These are phyloP conservation scores for Inga leiocalycina DNA, from an alignment of 306 rosid species.

Conservation along the genomic window DNA sequence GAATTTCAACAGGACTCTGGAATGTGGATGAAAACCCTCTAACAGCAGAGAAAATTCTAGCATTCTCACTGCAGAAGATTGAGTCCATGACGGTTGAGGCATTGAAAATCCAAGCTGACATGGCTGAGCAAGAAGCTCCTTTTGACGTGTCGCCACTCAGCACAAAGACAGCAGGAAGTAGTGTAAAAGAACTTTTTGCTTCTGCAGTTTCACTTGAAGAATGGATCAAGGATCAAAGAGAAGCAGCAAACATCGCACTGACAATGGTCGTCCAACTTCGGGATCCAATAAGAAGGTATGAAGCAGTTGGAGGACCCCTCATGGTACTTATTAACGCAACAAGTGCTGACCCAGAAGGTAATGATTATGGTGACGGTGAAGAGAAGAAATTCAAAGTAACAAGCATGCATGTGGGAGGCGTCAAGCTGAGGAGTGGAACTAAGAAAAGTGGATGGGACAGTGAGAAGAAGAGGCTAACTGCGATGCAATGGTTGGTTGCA, in stretches of 20 bases:
- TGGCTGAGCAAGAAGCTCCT: conserved; percentile 91
- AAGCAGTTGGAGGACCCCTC: conserved; percentile 87
- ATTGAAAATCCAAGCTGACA: conserved; percentile 77
- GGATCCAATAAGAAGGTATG: conserved; percentile 78
- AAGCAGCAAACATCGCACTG: conserved; percentile 46
- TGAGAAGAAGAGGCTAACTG: conserved; percentile 80
- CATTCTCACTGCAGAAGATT: conserved; percentile 72
- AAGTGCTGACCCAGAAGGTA: conserved; percentile 20
- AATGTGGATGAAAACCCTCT: conserved; percentile 66
- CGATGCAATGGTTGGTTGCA: conserved; percentile 92
- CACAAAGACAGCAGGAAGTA: conserved; percentile 34
- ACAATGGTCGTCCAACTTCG: conserved; percentile 68
- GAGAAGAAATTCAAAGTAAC: conserved; percentile 61
- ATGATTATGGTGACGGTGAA: conserved; percentile 44
- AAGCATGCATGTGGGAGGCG: conserved; percentile 82
- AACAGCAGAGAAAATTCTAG: conserved; percentile 63
- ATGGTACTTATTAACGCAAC: conserved; percentile 64
- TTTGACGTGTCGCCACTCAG: conserved; percentile 73
- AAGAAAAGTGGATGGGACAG: conserved; percentile 69
- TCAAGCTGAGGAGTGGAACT: conserved; percentile 57
- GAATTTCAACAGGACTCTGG: conserved; percentile 87
- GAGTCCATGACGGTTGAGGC: conserved; percentile 84
- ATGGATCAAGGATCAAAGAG: conserved; percentile 57
- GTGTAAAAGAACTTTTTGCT: conserved; percentile 55
- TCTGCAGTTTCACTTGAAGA: conserved; percentile 67